Evolutionary conservation across 176 grass and related monocot species (phyloP), one percentile per base, ranked within the genome.

Genomic region (sorghum (Sorghum bicolor)): DNA sequence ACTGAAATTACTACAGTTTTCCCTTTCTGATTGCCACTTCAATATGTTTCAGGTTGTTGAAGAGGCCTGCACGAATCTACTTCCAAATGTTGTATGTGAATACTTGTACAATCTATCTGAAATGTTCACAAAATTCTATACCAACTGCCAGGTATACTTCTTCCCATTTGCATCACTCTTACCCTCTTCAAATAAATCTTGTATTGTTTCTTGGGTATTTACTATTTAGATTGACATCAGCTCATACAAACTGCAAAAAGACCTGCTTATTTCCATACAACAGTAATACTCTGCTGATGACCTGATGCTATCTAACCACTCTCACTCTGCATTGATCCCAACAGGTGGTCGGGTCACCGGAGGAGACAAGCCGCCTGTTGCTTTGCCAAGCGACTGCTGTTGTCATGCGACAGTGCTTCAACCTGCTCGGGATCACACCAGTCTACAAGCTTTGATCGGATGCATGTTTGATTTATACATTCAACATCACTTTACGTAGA

Each of bases 51-150:
- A 99, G 96, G 81, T 99, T 63, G 96, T 99, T 13, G 96, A 94
- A 80, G 96, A 98, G 70, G 89, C 93, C 19, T 95, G 93, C 69
- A 92, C 87, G 11, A 90, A 92, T 82, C 91, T 99, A 14, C 85
- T 99, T 74, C 91, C 96, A 30, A 99, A 92, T 94, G 83, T 92
- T 83, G 39, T 99, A 37, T 99, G 96, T 70, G 96, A 99, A 81
- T 99, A 99, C 61, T 86, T 99, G 37, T 99, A 99, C 84, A 96
- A 94, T 78, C 83, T 99, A 60, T 96, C 96, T 20, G 96, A 99
- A 84, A 92, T 85, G 77, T 99, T 99, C 87, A 99, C 91, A 38
- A 78, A 70, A 75, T 98, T 99, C 80, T 99, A 94, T 67, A 99
- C 93, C 77, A 99, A 89, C 48, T 99, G 96, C 50, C 87, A 88